Evolutionary conservation across 257 asterid species (phyloP).

Genomic region (Schizonepeta tenuifolia): DNA sequence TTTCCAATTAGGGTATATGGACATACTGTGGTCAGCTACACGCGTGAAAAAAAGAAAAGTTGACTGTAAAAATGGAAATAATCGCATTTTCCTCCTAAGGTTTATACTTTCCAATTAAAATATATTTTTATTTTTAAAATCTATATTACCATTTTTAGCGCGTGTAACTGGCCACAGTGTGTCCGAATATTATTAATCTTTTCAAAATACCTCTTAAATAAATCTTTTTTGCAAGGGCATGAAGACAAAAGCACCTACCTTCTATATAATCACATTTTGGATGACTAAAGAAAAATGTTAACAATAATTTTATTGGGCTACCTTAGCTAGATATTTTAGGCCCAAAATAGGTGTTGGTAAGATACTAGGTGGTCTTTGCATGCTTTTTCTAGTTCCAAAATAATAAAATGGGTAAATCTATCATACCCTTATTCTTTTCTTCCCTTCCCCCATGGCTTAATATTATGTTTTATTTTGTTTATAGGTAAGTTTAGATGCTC

Average conservation of each 20-base stretch:
- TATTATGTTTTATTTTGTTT: neutral
- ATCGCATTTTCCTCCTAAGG: too few relatives aligned
- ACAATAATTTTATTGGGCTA: constrained; percentile 11
- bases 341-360: constrained; percentile 34
- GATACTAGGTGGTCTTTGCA: constrained; percentile 21
- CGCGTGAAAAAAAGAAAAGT: too few relatives aligned
- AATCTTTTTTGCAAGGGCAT: neutral
- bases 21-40: too few relatives aligned
- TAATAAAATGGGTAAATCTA: neutral
- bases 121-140: too few relatives aligned
- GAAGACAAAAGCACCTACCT: neutral
- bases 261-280: neutral
- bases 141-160: too few relatives aligned
- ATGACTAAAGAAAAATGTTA: neutral
- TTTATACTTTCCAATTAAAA: too few relatives aligned
- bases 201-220: neutral
- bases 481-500: constrained; percentile 16
- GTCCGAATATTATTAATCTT: too few relatives aligned
- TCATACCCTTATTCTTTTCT: neutral
- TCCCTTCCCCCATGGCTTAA: neutral
- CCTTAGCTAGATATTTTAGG: constrained; percentile 8
- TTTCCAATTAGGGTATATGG: too few relatives aligned
- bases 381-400: constrained; percentile 4
- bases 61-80: too few relatives aligned
- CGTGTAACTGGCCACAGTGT: too few relatives aligned